Conservation (phyloP, 345 rosid species). For the Lenwebbia sp. region DNA sequence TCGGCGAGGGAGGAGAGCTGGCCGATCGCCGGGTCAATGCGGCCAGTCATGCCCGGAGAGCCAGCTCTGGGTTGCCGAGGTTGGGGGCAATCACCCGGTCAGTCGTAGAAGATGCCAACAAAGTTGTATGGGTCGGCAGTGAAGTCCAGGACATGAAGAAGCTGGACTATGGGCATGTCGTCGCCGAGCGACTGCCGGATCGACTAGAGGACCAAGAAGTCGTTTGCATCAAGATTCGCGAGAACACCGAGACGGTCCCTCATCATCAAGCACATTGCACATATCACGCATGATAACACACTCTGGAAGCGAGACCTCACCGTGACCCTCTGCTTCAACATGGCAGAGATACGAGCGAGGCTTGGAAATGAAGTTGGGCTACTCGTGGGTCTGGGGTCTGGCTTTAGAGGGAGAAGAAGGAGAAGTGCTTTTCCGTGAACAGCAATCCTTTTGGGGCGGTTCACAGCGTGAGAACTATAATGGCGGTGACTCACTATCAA, state of each 20-base stretch:
- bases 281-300: background rate
- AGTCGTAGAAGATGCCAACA: constrained; percentile 71
- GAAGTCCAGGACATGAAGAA: constrained; percentile 84
- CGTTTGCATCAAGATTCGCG: constrained; percentile 59
- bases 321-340: background rate
- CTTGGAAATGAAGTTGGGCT: no score
- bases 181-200: constrained; percentile 55
- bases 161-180: constrained; percentile 65
- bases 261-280: background rate
- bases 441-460: background rate
- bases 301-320: background rate
- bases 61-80: no score
- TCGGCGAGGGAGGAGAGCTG: no score
- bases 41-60: no score
- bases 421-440: no score
- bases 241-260: constrained; percentile 2
- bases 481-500: background rate
- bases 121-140: constrained; percentile 90
- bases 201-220: constrained; percentile 86
- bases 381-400: no score
- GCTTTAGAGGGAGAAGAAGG: no score
- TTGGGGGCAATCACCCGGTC: no score
- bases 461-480: background rate
- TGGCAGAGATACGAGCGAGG: background rate
- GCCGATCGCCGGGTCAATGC: no score